Conservation (phyloP, 2,329 filamentous ascomycete species). For the Hypoxylon sp. region DNA sequence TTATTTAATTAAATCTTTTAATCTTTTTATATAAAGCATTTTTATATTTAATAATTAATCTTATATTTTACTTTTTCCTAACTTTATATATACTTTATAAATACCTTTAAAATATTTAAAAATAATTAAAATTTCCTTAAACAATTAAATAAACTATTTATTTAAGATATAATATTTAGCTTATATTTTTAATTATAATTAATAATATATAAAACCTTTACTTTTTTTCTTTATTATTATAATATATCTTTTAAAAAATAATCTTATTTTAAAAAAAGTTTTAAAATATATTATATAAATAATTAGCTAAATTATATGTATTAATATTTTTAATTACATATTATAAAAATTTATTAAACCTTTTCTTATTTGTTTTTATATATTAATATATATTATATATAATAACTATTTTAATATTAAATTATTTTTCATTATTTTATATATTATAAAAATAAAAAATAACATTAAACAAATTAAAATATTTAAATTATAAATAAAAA, state of each 20-base stretch:
- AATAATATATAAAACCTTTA: background rate
- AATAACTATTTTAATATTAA: background rate
- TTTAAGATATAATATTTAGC: background rate
- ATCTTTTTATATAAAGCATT: background rate
- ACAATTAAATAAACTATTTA: background rate
- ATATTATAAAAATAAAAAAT: too few species aligned
- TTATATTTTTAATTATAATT: background rate
- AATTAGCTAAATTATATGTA: background rate
- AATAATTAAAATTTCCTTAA: background rate
- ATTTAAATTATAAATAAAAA: too few species aligned
- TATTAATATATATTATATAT: background rate
- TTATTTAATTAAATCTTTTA: background rate
- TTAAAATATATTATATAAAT: background rate
- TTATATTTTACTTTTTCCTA: background rate
- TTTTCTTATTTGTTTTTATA: background rate
- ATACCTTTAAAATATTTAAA: background rate
- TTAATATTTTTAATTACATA: background rate
- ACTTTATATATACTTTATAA: background rate
- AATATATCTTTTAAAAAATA: conserved; percentile 1
- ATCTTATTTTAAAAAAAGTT: background rate
- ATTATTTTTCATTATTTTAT: background rate
- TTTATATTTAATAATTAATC: conserved; percentile 1
- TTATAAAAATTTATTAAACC: background rate
- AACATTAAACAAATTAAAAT: too few species aligned
- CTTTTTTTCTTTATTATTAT: background rate